phyloP scores from a whole-genome alignment of 2,329 filamentous ascomycete species.

The Calonectria crousiana region DNA sequence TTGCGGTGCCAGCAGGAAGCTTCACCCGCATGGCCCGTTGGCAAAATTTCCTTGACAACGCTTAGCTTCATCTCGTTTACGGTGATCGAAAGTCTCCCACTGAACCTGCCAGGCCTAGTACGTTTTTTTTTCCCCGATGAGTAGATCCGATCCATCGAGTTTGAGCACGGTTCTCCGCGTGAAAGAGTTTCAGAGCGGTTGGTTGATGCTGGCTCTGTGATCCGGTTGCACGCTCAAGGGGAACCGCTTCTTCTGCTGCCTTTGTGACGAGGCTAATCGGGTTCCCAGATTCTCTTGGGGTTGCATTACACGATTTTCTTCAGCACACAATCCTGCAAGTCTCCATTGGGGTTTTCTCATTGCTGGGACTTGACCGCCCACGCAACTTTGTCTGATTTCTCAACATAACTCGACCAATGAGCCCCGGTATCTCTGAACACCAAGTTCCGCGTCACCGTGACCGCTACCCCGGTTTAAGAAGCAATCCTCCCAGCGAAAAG shows the following conservation, averaged over 20 bases:
- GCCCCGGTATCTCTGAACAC: constrained; percentile 34
- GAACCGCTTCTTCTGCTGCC: neutral
- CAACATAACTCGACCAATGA: constrained; percentile 32
- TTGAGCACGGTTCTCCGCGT: neutral
- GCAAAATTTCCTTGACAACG: constrained; percentile 30
- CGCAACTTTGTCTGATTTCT: constrained; percentile 33
- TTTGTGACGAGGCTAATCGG: constrained; percentile 28
- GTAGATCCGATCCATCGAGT: constrained; percentile 5
- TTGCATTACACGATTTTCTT: constrained; percentile 32
- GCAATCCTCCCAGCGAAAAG: constrained; percentile 27
- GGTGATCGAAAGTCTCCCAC: constrained; percentile 28
- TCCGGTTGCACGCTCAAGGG: neutral
- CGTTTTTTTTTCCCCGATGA: neutral
- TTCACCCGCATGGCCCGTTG: constrained; percentile 23
- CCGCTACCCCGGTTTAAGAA: constrained; percentile 40
- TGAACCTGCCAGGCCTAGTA: constrained; percentile 34
- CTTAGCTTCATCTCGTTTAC: constrained; percentile 34
- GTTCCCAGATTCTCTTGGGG: constrained; percentile 11
- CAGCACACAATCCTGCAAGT: constrained; percentile 33
- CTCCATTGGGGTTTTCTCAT: constrained; percentile 34
- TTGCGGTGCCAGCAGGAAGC: constrained; percentile 36
- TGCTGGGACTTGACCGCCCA: constrained; percentile 32
- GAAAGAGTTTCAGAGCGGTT: neutral
- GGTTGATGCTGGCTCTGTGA: neutral
- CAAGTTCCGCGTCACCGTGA: constrained; percentile 34